phyloP scores from a whole-genome alignment of 768 basidiomycete genomes.

The Aureoboletus auriporus region DNA sequence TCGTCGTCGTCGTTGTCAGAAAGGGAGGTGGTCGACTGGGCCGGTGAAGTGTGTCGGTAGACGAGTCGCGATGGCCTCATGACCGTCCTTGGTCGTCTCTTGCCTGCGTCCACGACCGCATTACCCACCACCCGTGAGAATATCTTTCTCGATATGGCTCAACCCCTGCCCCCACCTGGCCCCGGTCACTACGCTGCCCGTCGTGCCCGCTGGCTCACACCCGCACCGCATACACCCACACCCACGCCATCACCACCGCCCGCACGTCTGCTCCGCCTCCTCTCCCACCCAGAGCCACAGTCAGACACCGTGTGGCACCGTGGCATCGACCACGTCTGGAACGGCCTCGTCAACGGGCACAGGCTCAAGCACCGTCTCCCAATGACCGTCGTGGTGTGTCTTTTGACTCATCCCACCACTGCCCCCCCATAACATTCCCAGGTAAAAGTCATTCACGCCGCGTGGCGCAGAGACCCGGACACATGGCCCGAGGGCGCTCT shows the following conservation, averaged over 20 bases:
- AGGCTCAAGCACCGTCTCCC: constrained; percentile 59
- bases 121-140: constrained; percentile 14
- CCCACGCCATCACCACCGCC: constrained; percentile 19
- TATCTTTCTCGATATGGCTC: constrained; percentile 20
- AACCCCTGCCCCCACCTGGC: constrained; percentile 56
- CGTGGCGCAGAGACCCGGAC: constrained; percentile 66
- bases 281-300: constrained; percentile 45
- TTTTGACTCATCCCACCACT: not conserved
- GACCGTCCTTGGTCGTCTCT: not conserved
- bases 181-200: constrained; percentile 61
- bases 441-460: constrained; percentile 70
- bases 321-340: constrained; percentile 61
- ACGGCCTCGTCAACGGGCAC: constrained; percentile 54
- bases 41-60: constrained; percentile 41
- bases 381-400: constrained; percentile 57
- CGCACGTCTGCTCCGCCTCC: constrained; percentile 48
- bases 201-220: constrained; percentile 56
- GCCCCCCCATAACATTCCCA: constrained; percentile 26
- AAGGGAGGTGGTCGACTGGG: constrained; percentile 75
- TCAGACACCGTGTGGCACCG: constrained; percentile 53
- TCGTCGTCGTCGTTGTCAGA: constrained; percentile 73
- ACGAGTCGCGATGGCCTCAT: constrained; percentile 32
- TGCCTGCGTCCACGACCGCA: not conserved
- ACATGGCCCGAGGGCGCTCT: constrained; percentile 68
- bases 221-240: constrained; percentile 13